Base-by-base conservation (phyloP, 805 yeast species). In the Ogataea angusta region DNA sequence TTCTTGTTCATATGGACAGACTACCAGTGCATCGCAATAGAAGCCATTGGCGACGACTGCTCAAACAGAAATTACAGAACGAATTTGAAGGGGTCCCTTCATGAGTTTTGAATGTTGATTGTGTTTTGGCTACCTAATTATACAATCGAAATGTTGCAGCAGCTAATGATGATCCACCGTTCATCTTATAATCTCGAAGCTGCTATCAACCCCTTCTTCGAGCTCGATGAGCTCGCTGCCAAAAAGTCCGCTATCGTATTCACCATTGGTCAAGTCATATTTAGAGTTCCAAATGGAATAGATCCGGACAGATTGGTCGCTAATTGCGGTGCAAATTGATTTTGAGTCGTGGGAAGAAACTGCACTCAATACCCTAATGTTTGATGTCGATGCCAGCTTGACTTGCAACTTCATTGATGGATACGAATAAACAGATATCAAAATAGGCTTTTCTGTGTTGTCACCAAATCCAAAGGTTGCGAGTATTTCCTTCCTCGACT, bases 51-150 rank as follows among this genome's bases (percentile, higher is more conserved):
- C 76, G 73, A 51, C 72, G 69, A 37, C 56, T 81, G 6, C 60
- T 75, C 25, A 76, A 76, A 36, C 76, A 77, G 48, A 72, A 72
- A 43, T 68, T 80, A 23, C 76, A 77, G 47, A 64, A 77, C 35
- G 93, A 85, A 43, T 80, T 76, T 50, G 96, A 90, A 60, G 96
- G 96, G 4, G 91, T 87, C 7, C 96, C 97, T 10, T 77, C 88
- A 2, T 88, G 29, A 35, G 7, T 24, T 17, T n/a, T 10, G 13
- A 7, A 12, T 34, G 34, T 27, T 28, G 10, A 22, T 40, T 29
- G 26, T 31, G 31, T 24, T 35, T 24, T 35, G 32, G 41, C 40
- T 36, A 40, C 17, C 34, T 38, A 27, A 21, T 30, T 21, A 35
- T 42, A 34, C 41, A 26, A 29, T 34, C 13, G 21, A 21, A n/a